Percentiles rank a stretch among this genome's conserved stretches.
Conservation (phyloP, 768 basidiomycete genomes). For the Glaciozyma antarctica region DNA sequence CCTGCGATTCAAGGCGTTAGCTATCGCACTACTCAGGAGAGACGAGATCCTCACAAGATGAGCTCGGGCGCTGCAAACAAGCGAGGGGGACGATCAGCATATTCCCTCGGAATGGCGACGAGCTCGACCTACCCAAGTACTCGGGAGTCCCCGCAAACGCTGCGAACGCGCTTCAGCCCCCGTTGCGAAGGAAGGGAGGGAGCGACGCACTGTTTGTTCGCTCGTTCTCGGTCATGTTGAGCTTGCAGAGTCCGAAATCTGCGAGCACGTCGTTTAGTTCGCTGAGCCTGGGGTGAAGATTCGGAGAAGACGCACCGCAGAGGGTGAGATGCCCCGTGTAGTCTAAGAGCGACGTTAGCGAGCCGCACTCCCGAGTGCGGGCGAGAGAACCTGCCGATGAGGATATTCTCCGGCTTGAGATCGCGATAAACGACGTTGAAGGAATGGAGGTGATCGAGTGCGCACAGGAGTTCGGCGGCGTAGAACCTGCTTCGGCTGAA, state of each 20-base stretch:
- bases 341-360: constrained; percentile 42
- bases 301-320: constrained; percentile 42
- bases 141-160: constrained; percentile 96
- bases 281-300: neutral
- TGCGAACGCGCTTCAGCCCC: constrained; percentile 16
- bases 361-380: too few species aligned
- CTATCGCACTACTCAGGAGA: too few species aligned
- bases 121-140: constrained; percentile 48
- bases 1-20: too few species aligned
- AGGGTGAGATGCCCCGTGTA: constrained; percentile 95
- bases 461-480: constrained; percentile 90
- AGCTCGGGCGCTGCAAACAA: neutral
- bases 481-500: constrained; percentile 96
- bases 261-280: neutral
- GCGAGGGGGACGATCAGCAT: too few species aligned
- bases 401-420: constrained; percentile 93
- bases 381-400: constrained; percentile 44
- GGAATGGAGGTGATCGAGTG: constrained; percentile 86
- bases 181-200: neutral
- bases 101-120: neutral
- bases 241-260: constrained; percentile 61
- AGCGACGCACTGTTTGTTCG: constrained; percentile 65
- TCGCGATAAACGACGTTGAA: constrained; percentile 99
- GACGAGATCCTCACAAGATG: neutral
- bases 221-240: constrained; percentile 92